Base-by-base conservation (phyloP, 2,329 filamentous ascomycete species). In the Colletotrichum sublineola region DNA sequence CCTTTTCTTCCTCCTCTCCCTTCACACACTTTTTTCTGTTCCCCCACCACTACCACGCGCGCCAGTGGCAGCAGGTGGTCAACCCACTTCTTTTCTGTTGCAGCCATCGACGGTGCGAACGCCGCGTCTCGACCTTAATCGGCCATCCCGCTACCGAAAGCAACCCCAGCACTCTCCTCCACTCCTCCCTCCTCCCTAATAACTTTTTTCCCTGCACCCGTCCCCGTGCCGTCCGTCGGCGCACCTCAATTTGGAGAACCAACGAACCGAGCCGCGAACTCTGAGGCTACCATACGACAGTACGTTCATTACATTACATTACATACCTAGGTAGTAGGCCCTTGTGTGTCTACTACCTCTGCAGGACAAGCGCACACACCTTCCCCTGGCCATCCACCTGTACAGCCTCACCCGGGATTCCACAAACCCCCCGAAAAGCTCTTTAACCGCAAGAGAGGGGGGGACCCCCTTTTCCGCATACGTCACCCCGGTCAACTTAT, bases 391-490 rank as follows among this genome's bases (percentile, higher is more conserved):
- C 40, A 24, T 14, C 29, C 50, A 53, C 46, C 70, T 44, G 61
- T 70, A 69, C 70, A 70, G 70, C 70, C 70, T 73, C 66, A 63
- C 58, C 24, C 38, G 31, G 40, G 40, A 52, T 38, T 38, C 48
- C 50, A 57, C 66, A 50, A 65, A 61, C 55, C 57, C 56, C 36
- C 18, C 46, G 48, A 66, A 31, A 64, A 46, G 53, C 52, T 38
- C 55, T 64, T 56, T 63, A n/a, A 52, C 68, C 69, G 14, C 20
- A n/a, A 48, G 38, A 73, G 29, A 73, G 29, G 36, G n/a, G 40
- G 29, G 42, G 67, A 53, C 61, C 67, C 71, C 71, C 69, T 67
- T 64, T 71, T 67, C 65, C 68, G 57, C 62, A 73, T 61, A 73
- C 63, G 63, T 58, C 69, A 67, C 71, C 67, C 71, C 71, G 50